Evolutionary conservation across 192 early-diverging fungal species (phyloP).

Genomic region (Coemansia sp.): DNA sequence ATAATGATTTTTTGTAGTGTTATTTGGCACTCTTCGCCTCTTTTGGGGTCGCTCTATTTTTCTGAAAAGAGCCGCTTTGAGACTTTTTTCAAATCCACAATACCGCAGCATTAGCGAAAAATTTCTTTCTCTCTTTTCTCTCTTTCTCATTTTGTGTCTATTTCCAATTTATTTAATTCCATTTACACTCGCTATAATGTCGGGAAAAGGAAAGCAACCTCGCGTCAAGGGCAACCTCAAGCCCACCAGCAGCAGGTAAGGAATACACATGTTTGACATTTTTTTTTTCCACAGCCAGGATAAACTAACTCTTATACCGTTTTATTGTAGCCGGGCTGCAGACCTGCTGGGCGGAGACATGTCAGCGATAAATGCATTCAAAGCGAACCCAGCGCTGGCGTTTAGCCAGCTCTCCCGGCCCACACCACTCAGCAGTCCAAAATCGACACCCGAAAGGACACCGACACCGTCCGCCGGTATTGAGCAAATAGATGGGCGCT

Average conservation of each 20-base stretch:
- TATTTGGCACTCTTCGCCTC: not conserved
- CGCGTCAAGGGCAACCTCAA: constrained; percentile 84
- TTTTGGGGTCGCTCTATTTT: not conserved
- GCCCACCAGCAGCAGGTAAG: constrained; percentile 85
- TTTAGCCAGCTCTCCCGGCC: constrained; percentile 68
- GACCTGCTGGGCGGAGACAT: constrained; percentile 42
- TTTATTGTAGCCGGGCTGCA: constrained; percentile 32
- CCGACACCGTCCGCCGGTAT: constrained; percentile 15
- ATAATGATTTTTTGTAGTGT: not conserved
- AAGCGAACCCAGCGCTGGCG: constrained; percentile 57
- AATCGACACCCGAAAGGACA: constrained; percentile 9
- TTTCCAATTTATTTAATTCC: not conserved
- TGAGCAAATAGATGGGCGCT: constrained; percentile 58
- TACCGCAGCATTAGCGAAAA: not conserved
- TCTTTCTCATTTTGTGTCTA: constrained; percentile 6
- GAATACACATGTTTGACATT: not conserved
- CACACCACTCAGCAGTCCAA: constrained; percentile 19
- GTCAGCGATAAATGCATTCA: constrained; percentile 48
- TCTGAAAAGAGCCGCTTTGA: not conserved
- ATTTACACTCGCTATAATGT: constrained; percentile 18
- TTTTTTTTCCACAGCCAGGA: not conserved
- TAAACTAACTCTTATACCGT: not conserved
- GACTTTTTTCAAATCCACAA: not conserved
- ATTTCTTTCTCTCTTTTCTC: not conserved
- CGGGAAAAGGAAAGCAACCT: constrained; percentile 57